Base-by-base conservation (phyloP, 768 basidiomycete species). In the Lactifluus hygrophoroides region DNA sequence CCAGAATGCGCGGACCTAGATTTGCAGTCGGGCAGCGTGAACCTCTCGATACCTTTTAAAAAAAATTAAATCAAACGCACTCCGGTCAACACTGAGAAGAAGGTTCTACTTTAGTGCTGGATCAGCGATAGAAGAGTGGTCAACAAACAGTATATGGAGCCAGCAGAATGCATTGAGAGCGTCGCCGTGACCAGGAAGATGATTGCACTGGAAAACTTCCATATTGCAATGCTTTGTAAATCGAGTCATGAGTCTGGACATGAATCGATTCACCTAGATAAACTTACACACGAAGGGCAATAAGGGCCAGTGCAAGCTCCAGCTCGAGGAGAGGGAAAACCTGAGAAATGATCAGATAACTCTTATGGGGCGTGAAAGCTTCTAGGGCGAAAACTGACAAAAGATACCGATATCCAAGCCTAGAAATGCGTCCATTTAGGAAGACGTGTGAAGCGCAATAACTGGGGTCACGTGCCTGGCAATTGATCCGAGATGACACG, bases 241-340 rank as follows among this genome's bases (percentile, higher is more conserved):
- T 11, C 35, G 23, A 11, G 43, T 52, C 16, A 58, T 21, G 4
- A 9, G 32, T 13, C 16, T 13, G 19, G 14, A 5, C 17, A 34
- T 8, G 6, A n/a, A n/a, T 9, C 7, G 32, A 23, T 19, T 13
- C 1, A 11, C 2, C 6, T n/a, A 44, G 7, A 9, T 17, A 16
- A 40, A 34, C 57, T 40, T 52, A 58, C 57, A 58, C 57, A 8
- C 57, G 57, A 23, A 51, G 2, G 25, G 51, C 57, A 23, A 58
- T 58, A 21, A 58, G 57, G 14, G 40, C 8, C 35, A 58, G 7
- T 1, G 44, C 44, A 44, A 52, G 50, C 44, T 58, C 57, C 25
- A 58, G 13, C 28, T 58, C 57, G 2, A 58, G 4, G 21, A 58
- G 50, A 30, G 57, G 57, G 44, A 58, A 58, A 3, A 10, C 1